Conservation (phyloP, 2,329 filamentous ascomycete genomes). For the Trichoderma sp. region DNA sequence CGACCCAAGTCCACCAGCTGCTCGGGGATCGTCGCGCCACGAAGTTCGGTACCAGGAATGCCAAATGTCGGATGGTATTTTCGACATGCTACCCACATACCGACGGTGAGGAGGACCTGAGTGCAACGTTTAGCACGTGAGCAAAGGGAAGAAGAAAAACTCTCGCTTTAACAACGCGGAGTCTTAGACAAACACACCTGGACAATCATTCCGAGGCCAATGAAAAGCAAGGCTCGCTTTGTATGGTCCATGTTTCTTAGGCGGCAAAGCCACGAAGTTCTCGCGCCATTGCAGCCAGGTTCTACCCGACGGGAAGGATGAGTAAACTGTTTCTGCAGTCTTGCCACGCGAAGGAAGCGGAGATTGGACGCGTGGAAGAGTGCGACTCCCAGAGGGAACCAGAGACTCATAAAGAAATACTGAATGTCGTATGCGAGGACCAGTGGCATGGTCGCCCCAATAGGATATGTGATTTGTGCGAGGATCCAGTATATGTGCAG, state of each 20-base stretch:
- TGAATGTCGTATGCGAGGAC: constrained; percentile 47
- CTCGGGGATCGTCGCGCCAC: constrained; percentile 36
- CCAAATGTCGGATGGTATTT: constrained; percentile 58
- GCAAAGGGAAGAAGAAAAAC: background rate
- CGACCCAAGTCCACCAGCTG: constrained; percentile 41
- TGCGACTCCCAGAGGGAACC: constrained; percentile 56
- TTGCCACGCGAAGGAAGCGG: constrained; percentile 51
- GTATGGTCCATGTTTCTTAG: constrained; percentile 38
- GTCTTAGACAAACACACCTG: constrained; percentile 41
- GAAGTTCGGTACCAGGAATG: constrained; percentile 37
- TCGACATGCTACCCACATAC: constrained; percentile 55
- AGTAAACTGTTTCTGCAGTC: constrained; percentile 45
- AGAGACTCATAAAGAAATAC: constrained; percentile 60
- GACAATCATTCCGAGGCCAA: constrained; percentile 46
- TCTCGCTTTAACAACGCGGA: background rate
- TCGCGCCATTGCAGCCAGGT: constrained; percentile 29
- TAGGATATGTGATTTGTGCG: constrained; percentile 43
- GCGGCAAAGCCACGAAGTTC: constrained; percentile 35
- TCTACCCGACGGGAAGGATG: constrained; percentile 22
- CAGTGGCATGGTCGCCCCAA: constrained; percentile 41
- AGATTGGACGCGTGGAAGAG: constrained; percentile 57
- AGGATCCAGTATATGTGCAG: constrained; percentile 41
- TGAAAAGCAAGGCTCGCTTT: constrained; percentile 43
- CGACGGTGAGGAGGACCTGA: constrained; percentile 51
- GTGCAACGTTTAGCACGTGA: constrained; percentile 17